Base-by-base conservation (phyloP, 768 basidiomycete species). In the Lentinula guzmanii region DNA sequence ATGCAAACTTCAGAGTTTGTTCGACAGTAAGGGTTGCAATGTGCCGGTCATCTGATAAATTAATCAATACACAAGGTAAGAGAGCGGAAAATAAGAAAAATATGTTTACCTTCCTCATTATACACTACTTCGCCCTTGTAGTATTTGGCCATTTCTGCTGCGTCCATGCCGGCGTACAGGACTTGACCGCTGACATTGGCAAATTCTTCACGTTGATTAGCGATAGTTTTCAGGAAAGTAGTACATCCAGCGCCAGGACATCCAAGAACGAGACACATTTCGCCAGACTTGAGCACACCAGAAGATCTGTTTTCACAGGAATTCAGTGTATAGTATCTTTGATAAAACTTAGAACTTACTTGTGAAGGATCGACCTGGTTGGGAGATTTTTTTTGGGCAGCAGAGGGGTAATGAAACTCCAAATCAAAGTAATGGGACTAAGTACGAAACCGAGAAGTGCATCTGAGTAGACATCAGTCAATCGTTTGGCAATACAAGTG, bases 211-310 rank as follows among this genome's bases (percentile, higher is more conserved):
- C 90, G 81, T 63, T 86, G 81, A 69, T 95, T 93, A 18, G 94
- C 83, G 62, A 96, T 87, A 0, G 86, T 73, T 72, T 92, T 93
- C 21, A 96, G 79, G 75, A 96, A 93, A 0, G 94, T 90, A 0
- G 87, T 85, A 70, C 94, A 95, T 37, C 93, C 93, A 5, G 90
- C 82, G 1, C 89, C 90, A 4, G 93, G 93, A 59, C 90, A 86
- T 18, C 93, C 93, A 11, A 91, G 77, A 21, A 90, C 91, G 5
- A 93, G 81, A 68, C 91, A 87, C 92, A 95, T 94, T 77, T 95
- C 88, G 16, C 91, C 86, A 0, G 90, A 83, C 64, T 89, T 86
- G 43, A 92, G 72, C 16, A 86, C 76, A 43, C 91, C 92, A 6
- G 84, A 86, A 21, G 82, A 82, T 63, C 86, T 86, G 37, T 59